phyloP scores from a whole-genome alignment of 176 grass and related monocot genomes.

The Triticum timopheevii region DNA sequence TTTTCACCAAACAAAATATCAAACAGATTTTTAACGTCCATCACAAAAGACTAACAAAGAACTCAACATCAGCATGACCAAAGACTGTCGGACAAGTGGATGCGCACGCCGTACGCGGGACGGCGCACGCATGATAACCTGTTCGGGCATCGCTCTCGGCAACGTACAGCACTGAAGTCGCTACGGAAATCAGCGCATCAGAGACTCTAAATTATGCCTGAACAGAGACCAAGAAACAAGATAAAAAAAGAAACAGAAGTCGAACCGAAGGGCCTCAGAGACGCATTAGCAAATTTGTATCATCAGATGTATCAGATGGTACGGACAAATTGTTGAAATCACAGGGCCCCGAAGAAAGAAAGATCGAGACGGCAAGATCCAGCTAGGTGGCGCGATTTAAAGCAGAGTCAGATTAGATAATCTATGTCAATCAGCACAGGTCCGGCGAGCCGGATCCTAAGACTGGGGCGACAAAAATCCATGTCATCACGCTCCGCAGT shows the following conservation, averaged over 20 bases:
- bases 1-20: no score
- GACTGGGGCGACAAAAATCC: slow-evolving; percentile 75
- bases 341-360: neutral
- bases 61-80: neutral
- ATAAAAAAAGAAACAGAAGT: neutral
- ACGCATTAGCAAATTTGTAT: neutral
- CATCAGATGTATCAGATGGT: neutral
- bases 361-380: neutral
- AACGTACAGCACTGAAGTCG: neutral
- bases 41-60: no score
- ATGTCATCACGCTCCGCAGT: slow-evolving; percentile 53
- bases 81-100: neutral
- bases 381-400: no score
- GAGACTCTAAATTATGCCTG: neutral
- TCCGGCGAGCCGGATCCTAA: slow-evolving; percentile 44
- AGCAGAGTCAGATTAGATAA: slow-evolving; percentile 51
- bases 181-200: neutral
- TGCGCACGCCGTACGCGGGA: neutral
- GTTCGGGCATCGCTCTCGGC: neutral
- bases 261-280: neutral
- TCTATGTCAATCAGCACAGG: slow-evolving; percentile 63
- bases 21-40: no score
- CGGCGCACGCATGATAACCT: neutral
- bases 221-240: no score
- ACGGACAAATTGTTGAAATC: neutral